These are phyloP conservation scores for Hydnomerulius pinastri DNA, from an alignment of 768 basidiomycete species.

Conservation along the genomic window DNA sequence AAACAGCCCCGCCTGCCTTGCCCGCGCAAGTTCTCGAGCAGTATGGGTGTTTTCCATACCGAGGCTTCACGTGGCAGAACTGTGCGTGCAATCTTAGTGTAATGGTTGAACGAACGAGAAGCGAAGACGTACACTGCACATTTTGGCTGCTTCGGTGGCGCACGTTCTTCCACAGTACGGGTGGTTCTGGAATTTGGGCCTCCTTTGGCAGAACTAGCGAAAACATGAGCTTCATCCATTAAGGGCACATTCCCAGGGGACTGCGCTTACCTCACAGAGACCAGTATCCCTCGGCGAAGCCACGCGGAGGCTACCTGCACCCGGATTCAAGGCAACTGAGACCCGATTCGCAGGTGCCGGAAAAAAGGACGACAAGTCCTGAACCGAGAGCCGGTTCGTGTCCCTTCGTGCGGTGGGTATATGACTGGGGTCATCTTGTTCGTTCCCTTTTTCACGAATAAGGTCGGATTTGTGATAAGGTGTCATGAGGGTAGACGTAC, in stretches of 20 bases:
- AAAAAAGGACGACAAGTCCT: conserved; percentile 31
- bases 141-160: conserved; percentile 45
- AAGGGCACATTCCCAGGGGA: neutral
- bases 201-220: conserved; percentile 53
- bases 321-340: conserved; percentile 2
- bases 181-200: conserved; percentile 59
- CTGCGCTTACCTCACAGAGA: conserved; percentile 32
- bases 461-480: neutral
- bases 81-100: conserved; percentile 13
- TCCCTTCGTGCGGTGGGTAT: conserved; percentile 31
- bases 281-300: conserved; percentile 10
- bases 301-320: conserved; percentile 1
- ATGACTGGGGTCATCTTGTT: conserved; percentile 24
- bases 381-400: conserved; percentile 31
- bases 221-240: conserved; percentile 3
- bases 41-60: conserved; percentile 35
- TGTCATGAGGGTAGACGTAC: conserved; percentile 17
- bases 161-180: conserved; percentile 69
- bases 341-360: conserved; percentile 7
- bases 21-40: conserved; percentile 35
- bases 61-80: conserved; percentile 33
- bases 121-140: conserved; percentile 26
- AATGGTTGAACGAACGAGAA: neutral
- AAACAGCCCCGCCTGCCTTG: conserved; percentile 20
- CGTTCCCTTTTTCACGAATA: conserved; percentile 13